phyloP scores from a whole-genome alignment of 2,329 filamentous ascomycete species.

The Monosporascus sp. region DNA sequence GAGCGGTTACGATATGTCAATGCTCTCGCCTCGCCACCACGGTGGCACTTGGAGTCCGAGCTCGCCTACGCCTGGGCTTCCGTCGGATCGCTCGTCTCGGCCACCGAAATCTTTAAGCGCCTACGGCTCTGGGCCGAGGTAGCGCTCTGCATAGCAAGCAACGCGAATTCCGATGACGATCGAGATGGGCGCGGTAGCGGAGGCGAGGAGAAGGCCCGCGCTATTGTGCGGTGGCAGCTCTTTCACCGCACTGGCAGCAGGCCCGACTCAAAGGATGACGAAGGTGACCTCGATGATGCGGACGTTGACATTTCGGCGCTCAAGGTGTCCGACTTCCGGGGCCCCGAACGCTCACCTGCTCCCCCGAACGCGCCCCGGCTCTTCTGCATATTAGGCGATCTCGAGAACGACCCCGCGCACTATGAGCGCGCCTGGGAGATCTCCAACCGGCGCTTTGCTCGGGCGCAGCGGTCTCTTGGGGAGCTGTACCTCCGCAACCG shows the following conservation, averaged over 20 bases:
- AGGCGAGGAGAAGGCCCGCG: slow-evolving; percentile 73
- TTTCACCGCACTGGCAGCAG: slow-evolving; percentile 56
- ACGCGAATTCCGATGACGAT: slow-evolving; percentile 53
- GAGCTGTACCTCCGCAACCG: slow-evolving; percentile 66
- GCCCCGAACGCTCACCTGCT: slow-evolving; percentile 62
- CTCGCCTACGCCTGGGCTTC: slow-evolving; percentile 88
- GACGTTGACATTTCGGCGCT: slow-evolving; percentile 53
- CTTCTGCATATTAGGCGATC: slow-evolving; percentile 89
- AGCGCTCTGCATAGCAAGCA: slow-evolving; percentile 75
- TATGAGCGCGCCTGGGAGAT: slow-evolving; percentile 87
- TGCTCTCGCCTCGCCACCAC: slow-evolving; percentile 73
- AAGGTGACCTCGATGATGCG: slow-evolving; percentile 41
- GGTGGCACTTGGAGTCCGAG: slow-evolving; percentile 94
- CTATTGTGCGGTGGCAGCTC: slow-evolving; percentile 71
- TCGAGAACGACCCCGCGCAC: slow-evolving; percentile 67
- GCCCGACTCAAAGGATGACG: slow-evolving; percentile 15
- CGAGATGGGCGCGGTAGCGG: slow-evolving; percentile 47
- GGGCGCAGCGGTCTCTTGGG: slow-evolving; percentile 82
- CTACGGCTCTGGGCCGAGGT: slow-evolving; percentile 93
- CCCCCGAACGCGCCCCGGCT: slow-evolving; percentile 80
- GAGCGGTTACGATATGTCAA: slow-evolving; percentile 81
- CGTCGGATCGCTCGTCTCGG: slow-evolving; percentile 81
- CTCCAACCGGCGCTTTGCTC: slow-evolving; percentile 72
- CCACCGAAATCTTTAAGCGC: slow-evolving; percentile 92
- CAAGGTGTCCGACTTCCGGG: slow-evolving; percentile 48